phyloP scores from a whole-genome alignment of 352 stramenopile genomes.

The Phytophthora cactorum region DNA sequence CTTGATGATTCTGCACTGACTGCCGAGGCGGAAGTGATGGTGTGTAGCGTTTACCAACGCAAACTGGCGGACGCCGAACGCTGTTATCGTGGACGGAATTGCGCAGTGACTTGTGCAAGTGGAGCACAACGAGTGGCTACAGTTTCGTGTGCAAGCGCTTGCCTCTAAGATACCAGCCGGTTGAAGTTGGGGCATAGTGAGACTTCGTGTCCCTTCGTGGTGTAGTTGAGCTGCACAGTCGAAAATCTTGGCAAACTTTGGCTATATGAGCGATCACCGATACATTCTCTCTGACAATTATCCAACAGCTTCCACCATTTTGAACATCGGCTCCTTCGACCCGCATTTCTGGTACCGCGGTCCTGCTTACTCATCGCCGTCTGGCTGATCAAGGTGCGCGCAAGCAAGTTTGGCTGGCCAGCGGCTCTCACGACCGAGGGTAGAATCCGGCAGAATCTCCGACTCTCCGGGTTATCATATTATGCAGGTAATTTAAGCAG shows the following conservation, averaged over 20 bases:
- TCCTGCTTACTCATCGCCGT: constrained; percentile 13
- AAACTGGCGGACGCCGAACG: background rate
- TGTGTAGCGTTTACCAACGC: background rate
- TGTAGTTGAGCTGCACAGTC: constrained; percentile 1
- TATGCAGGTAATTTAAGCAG: constrained; percentile 1
- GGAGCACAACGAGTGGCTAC: constrained; percentile 24
- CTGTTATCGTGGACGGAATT: background rate
- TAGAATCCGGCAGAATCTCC: constrained; percentile 13
- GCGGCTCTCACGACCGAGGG: constrained; percentile 2
- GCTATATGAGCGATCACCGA: background rate
- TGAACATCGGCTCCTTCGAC: background rate
- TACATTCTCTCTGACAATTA: background rate
- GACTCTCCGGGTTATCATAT: constrained; percentile 10
- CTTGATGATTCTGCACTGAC: background rate
- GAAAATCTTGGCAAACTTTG: constrained; percentile 4
- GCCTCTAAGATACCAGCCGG: background rate
- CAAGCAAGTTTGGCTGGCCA: constrained; percentile 4
- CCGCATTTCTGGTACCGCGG: constrained; percentile 6
- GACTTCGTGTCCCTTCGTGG: background rate
- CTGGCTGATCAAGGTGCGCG: constrained; percentile 24
- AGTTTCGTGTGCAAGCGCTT: background rate
- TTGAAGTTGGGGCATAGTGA: constrained; percentile 28
- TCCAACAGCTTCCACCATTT: constrained; percentile 12
- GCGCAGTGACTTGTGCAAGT: constrained; percentile 10
- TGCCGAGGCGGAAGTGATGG: background rate